Evolutionary conservation across 2,329 filamentous ascomycete species (phyloP).

Genomic region (Fusarium agapanthi): DNA sequence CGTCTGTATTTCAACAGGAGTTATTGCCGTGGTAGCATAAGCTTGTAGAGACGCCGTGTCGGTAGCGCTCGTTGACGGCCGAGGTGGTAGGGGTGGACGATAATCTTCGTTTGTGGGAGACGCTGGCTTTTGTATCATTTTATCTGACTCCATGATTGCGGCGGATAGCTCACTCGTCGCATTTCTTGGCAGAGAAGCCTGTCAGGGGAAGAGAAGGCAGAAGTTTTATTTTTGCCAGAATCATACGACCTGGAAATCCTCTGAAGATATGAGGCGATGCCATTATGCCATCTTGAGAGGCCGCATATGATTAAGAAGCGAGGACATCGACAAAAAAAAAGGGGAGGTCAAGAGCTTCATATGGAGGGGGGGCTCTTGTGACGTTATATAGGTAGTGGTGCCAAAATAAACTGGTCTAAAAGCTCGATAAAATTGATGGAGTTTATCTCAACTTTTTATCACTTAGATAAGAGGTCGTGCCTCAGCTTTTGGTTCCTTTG

Average conservation of each 20-base stretch:
- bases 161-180: slow-evolving; percentile 33
- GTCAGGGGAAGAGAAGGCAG: neutral
- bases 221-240: slow-evolving; percentile 3
- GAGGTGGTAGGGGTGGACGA: slow-evolving; percentile 65
- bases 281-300: slow-evolving; percentile 47
- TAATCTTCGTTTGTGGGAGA: slow-evolving; percentile 52
- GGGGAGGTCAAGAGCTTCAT: slow-evolving; percentile 13
- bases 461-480: neutral
- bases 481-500: neutral
- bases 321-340: slow-evolving; percentile 8
- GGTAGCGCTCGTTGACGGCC: slow-evolving; percentile 51
- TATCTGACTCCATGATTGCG: slow-evolving; percentile 32
- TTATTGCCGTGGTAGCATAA: slow-evolving; percentile 84
- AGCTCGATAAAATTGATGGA: neutral
- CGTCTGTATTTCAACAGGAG: slow-evolving; percentile 81
- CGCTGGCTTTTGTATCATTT: slow-evolving; percentile 43
- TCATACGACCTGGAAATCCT: slow-evolving; percentile 24
- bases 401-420: neutral
- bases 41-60: slow-evolving; percentile 59
- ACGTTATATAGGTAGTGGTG: neutral
- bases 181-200: slow-evolving; percentile 37
- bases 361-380: neutral
- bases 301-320: slow-evolving; percentile 14
- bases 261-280: slow-evolving; percentile 9
- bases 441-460: neutral